Evolutionary conservation across 225 moss, liverwort and hornwort genomes (phyloP).

Genomic region (Pseudoscleropodium purum): DNA sequence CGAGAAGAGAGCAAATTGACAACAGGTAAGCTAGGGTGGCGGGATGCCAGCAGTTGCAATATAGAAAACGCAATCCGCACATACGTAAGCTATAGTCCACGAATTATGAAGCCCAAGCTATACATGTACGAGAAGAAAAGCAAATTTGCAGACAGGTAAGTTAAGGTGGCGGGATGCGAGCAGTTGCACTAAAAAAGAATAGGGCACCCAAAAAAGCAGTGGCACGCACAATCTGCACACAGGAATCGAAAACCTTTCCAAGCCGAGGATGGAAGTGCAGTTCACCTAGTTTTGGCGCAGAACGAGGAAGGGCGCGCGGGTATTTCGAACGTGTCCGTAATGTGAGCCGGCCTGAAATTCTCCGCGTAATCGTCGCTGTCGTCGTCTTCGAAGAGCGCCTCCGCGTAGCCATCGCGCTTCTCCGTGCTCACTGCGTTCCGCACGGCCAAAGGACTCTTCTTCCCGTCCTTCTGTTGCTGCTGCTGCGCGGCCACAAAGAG

Average conservation of each 20-base stretch:
- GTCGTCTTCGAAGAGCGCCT: background rate
- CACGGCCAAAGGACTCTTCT: background rate
- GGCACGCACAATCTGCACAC: background rate
- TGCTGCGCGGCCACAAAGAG: background rate
- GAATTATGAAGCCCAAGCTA: background rate
- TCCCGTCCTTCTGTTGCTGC: background rate
- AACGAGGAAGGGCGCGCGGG: conserved; percentile 60
- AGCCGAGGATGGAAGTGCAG: background rate
- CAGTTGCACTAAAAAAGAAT: background rate
- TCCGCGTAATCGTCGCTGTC: conserved; percentile 35
- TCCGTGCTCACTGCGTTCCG: conserved; percentile 27
- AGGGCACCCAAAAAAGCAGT: background rate
- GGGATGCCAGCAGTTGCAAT: background rate
- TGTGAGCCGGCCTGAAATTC: conserved; percentile 58
- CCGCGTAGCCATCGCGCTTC: background rate
- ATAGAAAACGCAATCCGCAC: background rate
- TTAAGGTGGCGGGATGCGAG: background rate
- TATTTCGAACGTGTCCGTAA: conserved; percentile 54
- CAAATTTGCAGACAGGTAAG: background rate
- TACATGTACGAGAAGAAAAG: background rate
- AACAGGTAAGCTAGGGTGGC: background rate
- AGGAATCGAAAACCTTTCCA: background rate
- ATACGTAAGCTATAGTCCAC: background rate
- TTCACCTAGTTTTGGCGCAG: conserved; percentile 67
- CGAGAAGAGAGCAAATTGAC: background rate